phyloP scores from a whole-genome alignment of 202 grass and related monocot species.

The Schoenoplectus triqueter region DNA sequence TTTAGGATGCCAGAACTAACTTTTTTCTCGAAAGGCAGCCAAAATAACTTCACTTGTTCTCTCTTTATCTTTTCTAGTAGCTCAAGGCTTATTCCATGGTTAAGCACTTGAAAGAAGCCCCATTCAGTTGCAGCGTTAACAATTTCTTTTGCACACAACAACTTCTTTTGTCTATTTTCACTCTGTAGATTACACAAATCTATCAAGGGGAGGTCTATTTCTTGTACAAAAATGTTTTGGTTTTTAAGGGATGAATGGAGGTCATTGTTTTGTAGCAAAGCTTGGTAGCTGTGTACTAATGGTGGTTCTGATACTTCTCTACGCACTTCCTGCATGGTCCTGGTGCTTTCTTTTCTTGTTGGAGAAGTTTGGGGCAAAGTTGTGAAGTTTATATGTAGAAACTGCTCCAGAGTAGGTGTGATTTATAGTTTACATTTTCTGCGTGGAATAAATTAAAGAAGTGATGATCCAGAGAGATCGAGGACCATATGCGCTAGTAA shows the following conservation, averaged over 20 bases:
- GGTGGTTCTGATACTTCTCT: constrained; percentile 35
- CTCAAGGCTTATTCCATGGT: constrained; percentile 55
- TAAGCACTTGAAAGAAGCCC: constrained; percentile 91
- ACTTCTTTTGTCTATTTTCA: constrained; percentile 31
- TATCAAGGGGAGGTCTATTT: constrained; percentile 72
- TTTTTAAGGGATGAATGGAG: constrained; percentile 51
- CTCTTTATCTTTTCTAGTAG: constrained; percentile 56
- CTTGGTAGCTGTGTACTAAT: constrained; percentile 30
- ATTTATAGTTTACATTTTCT: constrained; percentile 31
- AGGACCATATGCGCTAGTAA: background rate
- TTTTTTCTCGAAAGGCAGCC: constrained; percentile 68
- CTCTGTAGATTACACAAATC: constrained; percentile 51
- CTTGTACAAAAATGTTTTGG: constrained; percentile 24
- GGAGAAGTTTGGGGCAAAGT: background rate
- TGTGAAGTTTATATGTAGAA: constrained; percentile 1
- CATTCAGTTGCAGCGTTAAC: constrained; percentile 63
- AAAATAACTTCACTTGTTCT: constrained; percentile 70
- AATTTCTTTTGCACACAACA: constrained; percentile 56
- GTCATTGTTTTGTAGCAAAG: constrained; percentile 37
- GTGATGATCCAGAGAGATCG: background rate
- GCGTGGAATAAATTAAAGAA: background rate
- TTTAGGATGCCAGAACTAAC: constrained; percentile 49
- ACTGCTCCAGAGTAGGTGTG: background rate
- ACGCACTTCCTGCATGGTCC: constrained; percentile 20
- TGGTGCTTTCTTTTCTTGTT: background rate